Conservation (phyloP, 2,329 filamentous ascomycete genomes). For the Chaetomium sp. region DNA sequence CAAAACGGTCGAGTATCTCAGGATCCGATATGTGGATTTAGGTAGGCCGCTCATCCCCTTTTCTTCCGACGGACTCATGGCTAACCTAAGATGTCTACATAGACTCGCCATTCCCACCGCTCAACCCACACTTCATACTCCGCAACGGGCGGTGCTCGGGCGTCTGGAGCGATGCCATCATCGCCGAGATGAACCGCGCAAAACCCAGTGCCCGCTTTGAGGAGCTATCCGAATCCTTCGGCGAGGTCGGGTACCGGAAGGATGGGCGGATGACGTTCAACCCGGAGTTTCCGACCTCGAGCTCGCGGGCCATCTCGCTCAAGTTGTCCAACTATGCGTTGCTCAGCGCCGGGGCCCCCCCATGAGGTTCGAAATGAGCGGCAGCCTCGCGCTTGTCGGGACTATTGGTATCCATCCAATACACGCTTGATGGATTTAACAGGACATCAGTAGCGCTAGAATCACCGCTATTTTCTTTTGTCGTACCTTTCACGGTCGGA, state of each 20-base stretch:
- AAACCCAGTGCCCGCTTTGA: conserved; percentile 62
- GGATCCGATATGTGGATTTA: conserved; percentile 75
- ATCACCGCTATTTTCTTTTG: conserved; percentile 5
- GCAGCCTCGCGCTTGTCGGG: not conserved
- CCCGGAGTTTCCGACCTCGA: conserved; percentile 57
- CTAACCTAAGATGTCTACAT: not conserved
- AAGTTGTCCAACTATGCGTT: conserved; percentile 61
- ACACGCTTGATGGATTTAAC: conserved; percentile 9
- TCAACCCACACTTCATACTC: conserved; percentile 74
- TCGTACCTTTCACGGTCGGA: conserved; percentile 8
- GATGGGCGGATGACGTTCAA: conserved; percentile 60
- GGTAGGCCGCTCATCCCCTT: conserved; percentile 46
- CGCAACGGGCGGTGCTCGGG: conserved; percentile 64
- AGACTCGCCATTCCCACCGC: conserved; percentile 70
- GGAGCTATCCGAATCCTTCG: conserved; percentile 66
- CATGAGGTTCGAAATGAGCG: conserved; percentile 31
- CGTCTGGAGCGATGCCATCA: conserved; percentile 71
- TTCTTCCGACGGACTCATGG: not conserved
- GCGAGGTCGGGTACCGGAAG: conserved; percentile 60
- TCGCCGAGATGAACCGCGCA: conserved; percentile 60
- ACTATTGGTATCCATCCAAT: not conserved
- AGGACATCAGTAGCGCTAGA: not conserved
- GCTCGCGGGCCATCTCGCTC: conserved; percentile 55
- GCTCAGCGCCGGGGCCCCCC: conserved; percentile 45
- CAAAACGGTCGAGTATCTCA: conserved; percentile 62